phyloP scores from a whole-genome alignment of 805 yeast species.

The Komagataella pastoris region DNA sequence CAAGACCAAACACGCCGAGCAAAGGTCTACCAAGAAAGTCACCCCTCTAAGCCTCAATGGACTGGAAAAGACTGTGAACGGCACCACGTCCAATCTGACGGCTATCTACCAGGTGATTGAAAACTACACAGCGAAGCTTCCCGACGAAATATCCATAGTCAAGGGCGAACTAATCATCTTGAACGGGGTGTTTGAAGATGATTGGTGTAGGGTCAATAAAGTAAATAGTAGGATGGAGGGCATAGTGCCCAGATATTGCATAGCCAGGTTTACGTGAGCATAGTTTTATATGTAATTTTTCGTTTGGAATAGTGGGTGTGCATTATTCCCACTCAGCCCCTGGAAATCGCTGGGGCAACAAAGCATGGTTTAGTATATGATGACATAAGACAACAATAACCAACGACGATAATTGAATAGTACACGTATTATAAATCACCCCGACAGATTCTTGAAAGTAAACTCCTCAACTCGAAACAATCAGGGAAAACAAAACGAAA shows the following conservation, averaged over 20 bases:
- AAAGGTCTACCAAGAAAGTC: background rate
- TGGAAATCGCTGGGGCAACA: background rate
- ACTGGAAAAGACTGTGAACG: background rate
- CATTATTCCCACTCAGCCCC: background rate
- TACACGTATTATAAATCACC: background rate
- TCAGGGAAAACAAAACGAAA: conserved; percentile 2
- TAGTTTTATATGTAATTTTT: no score
- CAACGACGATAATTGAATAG: background rate
- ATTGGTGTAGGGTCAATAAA: conserved; percentile 5
- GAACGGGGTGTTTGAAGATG: conserved; percentile 3
- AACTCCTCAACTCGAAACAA: conserved; percentile 1
- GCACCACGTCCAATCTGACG: background rate
- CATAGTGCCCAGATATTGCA: conserved; percentile 4
- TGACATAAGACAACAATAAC: background rate
- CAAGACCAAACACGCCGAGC: conserved; percentile 1
- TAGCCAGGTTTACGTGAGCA: background rate
- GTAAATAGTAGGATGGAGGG: conserved; percentile 1
- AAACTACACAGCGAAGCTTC: conserved; percentile 1
- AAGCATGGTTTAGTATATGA: background rate
- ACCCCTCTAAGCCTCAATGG: background rate
- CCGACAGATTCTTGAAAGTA: background rate
- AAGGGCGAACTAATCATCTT: conserved; percentile 3
- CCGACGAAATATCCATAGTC: conserved; percentile 4
- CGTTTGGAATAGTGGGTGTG: no score
- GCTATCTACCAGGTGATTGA: conserved; percentile 1